Base-by-base conservation (phyloP, 371 early-diverging fungal genomes). In the Batkoa obscura region DNA sequence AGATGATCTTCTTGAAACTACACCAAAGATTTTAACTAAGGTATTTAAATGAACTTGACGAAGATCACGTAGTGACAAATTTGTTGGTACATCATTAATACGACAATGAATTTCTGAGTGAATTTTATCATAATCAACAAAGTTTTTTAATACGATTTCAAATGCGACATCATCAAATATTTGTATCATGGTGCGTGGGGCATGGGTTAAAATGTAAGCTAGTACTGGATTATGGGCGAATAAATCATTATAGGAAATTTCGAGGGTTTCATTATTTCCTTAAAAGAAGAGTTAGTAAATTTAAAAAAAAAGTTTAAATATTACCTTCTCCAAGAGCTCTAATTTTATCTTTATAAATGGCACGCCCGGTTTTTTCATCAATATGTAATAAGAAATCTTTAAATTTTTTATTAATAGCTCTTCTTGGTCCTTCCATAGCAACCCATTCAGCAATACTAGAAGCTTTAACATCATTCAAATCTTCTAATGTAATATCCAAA, bases 161-260 rank as follows among this genome's bases (percentile, higher is more conserved):
- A 87, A 74, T 0, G 99, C 90, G 23, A 93, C 94, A 51, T 84
- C 78, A 63, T 98, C 93, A 69, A 99, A 83, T 58, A 99, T 80
- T 47, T 84, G 78, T 48, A 97, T 69, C 68, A 90, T 78, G 45
- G 84, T 86, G 33, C 79, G 68, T 2, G 98, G 98, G 6, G 87
- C 72, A 65, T 94, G 88, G 60, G 84, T 79, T 48, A 95, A 67
- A 61, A 88, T 84, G 65, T 84, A 87, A 15, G 92, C 90, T 37
- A 97, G 63, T 15, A 88, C 74, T 3, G 88, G 75, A 58, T 86
- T 81, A 41, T 78, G 71, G 13, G 75, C 69, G 17, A 75, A 72
- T 50, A 97, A 65, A 60, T 97, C 87, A 49, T 76, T 72, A 60
- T 85, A 97, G 56, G 74, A 76, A 45, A 97, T 81, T 68, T 93